phyloP scores from a whole-genome alignment of 2,329 filamentous ascomycete genomes.

The Calonectria ilicicola region DNA sequence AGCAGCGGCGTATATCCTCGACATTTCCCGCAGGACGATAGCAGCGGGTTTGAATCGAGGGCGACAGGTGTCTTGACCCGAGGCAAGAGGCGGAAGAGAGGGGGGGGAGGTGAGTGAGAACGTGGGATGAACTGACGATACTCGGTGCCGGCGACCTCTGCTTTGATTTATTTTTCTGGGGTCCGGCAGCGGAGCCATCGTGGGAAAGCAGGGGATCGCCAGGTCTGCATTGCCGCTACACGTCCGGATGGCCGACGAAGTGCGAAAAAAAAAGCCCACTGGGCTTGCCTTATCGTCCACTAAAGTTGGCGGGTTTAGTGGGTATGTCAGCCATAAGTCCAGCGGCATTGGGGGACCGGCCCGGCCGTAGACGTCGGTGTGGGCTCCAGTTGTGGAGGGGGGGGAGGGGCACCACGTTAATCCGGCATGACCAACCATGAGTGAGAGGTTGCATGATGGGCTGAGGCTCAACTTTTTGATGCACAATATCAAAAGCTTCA shows the following conservation, averaged over 20 bases:
- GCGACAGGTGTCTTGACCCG: constrained; percentile 15
- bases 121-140: constrained; percentile 20
- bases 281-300: not conserved
- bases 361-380: not conserved
- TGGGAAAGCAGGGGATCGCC: constrained; percentile 14
- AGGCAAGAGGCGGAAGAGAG: not conserved
- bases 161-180: constrained; percentile 24
- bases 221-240: constrained; percentile 1
- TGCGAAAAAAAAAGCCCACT: not conserved
- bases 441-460: not conserved
- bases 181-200: constrained; percentile 20
- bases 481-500: not conserved
- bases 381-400: not conserved
- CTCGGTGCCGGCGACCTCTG: constrained; percentile 12
- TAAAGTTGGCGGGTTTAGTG: constrained; percentile 4
- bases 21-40: constrained; percentile 25
- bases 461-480: constrained; percentile 16
- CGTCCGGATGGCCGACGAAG: constrained; percentile 13
- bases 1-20: constrained; percentile 20
- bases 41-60: not conserved
- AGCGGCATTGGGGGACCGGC: constrained; percentile 6
- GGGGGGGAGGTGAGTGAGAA: not conserved
- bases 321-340: constrained; percentile 1
- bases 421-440: constrained; percentile 11
- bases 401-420: constrained; percentile 20